Conservation (phyloP, 805 yeast species). For the Pichia thaimueangensis region DNA sequence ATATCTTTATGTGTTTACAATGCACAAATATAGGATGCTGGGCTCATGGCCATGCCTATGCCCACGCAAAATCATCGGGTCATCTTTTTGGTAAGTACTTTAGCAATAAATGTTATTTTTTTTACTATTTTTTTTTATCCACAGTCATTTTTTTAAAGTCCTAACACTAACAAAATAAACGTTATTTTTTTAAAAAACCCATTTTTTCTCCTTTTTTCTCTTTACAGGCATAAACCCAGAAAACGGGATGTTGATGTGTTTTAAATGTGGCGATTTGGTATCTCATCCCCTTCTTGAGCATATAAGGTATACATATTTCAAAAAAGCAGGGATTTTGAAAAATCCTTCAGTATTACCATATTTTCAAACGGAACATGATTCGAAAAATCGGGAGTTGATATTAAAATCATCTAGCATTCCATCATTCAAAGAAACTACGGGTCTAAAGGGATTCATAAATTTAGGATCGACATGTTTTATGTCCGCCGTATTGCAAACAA, state of each 20-base stretch:
- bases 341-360: conserved; percentile 29
- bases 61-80: conserved; percentile 40
- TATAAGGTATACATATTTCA: conserved; percentile 34
- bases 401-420: conserved; percentile 36
- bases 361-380: conserved; percentile 24
- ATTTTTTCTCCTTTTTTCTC: neutral
- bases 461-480: conserved; percentile 98
- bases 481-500: conserved; percentile 84
- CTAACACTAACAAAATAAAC: conserved; percentile 17
- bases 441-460: conserved; percentile 81
- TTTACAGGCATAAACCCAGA: conserved; percentile 48
- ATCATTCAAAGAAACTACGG: conserved; percentile 54
- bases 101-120: neutral
- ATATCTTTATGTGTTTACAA: conserved; percentile 59
- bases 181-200: neutral
- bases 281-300: conserved; percentile 53
- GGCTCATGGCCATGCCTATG: conserved; percentile 39
- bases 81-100: conserved; percentile 45
- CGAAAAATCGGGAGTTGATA: conserved; percentile 24
- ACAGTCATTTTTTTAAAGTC: conserved; percentile 27
- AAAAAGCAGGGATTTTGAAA: conserved; percentile 16
- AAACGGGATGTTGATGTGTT: conserved; percentile 69
- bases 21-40: conserved; percentile 75
- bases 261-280: conserved; percentile 68
- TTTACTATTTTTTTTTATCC: conserved; percentile 28